Percentiles rank a stretch among this genome's conserved stretches.
Conservation (phyloP, 148 eudicot species). For the Fagopyrum esculentum region DNA sequence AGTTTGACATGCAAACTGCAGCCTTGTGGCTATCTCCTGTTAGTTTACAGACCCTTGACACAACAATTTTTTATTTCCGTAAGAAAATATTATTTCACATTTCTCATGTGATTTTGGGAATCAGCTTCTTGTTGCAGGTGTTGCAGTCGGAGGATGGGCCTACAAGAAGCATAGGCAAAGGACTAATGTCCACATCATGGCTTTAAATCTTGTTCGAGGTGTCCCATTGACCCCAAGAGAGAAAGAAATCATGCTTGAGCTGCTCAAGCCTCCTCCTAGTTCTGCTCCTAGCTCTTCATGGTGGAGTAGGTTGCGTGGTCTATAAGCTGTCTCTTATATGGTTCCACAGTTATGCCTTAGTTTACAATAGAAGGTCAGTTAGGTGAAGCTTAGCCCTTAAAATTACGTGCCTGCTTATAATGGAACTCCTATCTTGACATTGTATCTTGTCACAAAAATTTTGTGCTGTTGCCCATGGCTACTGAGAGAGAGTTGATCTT, state of each 20-base stretch:
- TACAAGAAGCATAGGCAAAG: conserved; percentile 71
- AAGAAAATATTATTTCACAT: conserved; percentile 1
- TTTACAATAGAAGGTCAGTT: not conserved
- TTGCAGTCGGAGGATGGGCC: conserved; percentile 79
- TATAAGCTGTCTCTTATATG: conserved; percentile 13
- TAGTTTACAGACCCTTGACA: conserved; percentile 21
- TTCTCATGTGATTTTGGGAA: conserved; percentile 11
- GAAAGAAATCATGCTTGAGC: conserved; percentile 77
- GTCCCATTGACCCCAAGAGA: conserved; percentile 79
- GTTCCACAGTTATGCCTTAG: not conserved
- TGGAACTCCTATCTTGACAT: not conserved
- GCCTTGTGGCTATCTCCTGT: conserved; percentile 94
- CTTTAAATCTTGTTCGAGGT: conserved; percentile 81
- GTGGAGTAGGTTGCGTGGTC: conserved; percentile 51
- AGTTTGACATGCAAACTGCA: conserved; percentile 91
- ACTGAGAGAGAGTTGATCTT: not conserved
- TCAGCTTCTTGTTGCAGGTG: conserved; percentile 79
- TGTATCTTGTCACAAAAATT: not conserved
- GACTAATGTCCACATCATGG: conserved; percentile 89
- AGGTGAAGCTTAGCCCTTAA: not conserved
- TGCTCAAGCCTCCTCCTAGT: conserved; percentile 72
- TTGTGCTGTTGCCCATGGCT: not conserved
- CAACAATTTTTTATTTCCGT: not conserved
- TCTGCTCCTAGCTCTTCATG: conserved; percentile 31
- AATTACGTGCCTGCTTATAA: not conserved